phyloP scores from a whole-genome alignment of 1,284 basidiomycete genomes.

The Neolentinus lepideus region DNA sequence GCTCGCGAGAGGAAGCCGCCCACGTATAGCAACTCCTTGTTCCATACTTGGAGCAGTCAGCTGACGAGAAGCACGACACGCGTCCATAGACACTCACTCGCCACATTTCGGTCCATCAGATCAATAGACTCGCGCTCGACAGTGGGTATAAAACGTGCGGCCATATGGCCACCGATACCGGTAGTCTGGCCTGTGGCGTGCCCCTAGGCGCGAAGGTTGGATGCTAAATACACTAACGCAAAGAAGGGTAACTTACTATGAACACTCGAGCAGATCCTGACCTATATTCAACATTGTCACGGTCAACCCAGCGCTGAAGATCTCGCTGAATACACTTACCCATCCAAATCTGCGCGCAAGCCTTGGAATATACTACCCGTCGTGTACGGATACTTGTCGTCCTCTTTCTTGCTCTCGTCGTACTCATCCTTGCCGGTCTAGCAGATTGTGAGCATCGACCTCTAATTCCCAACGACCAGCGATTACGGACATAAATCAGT shows the following conservation, averaged over 20 bases:
- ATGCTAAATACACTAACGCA: slow-evolving; percentile 4
- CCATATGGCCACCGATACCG: slow-evolving; percentile 87
- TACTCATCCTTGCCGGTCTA: slow-evolving; percentile 88
- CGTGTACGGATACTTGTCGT: slow-evolving; percentile 47
- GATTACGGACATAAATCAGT: slow-evolving; percentile 72
- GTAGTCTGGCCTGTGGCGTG: slow-evolving; percentile 90
- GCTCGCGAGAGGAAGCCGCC: slow-evolving; percentile 79
- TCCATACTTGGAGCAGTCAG: slow-evolving; percentile 59
- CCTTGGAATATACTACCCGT: slow-evolving; percentile 84
- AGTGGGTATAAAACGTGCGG: slow-evolving; percentile 92
- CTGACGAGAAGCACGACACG: background rate
- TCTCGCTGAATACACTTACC: slow-evolving; percentile 35
- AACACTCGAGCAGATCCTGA: slow-evolving; percentile 65
- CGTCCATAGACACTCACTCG: slow-evolving; percentile 34
- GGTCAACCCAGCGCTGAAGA: background rate
- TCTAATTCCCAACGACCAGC: background rate
- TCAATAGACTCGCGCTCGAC: slow-evolving; percentile 96
- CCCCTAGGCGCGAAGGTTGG: slow-evolving; percentile 35
- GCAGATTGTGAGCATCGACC: background rate
- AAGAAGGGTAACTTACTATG: slow-evolving; percentile 44
- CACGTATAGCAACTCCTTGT: slow-evolving; percentile 78
- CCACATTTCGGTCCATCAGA: slow-evolving; percentile 77
- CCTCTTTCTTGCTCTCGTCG: slow-evolving; percentile 67
- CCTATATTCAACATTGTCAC: slow-evolving; percentile 23
- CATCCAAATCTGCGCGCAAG: slow-evolving; percentile 76